phyloP scores from a whole-genome alignment of 768 basidiomycete genomes.

The Macrocybe gigantea region DNA sequence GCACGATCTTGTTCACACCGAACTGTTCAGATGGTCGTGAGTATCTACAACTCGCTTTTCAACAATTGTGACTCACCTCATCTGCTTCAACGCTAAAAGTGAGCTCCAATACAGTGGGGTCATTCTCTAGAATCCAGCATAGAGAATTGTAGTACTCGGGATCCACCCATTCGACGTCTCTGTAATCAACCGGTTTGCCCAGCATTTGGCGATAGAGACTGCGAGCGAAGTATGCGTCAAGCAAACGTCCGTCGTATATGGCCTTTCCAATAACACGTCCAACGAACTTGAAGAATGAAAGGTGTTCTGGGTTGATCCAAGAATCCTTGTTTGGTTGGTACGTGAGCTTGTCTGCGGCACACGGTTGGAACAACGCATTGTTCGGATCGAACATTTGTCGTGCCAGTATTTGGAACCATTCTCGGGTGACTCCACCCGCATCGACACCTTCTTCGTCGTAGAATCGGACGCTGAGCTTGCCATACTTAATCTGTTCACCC shows the following conservation, averaged over 20 bases:
- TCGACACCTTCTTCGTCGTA: slow-evolving; percentile 98
- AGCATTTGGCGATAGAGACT: slow-evolving; percentile 94
- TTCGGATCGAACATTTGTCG: slow-evolving; percentile 99
- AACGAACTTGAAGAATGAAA: slow-evolving; percentile 98
- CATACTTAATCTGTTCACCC: slow-evolving; percentile 96
- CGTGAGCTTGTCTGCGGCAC: slow-evolving; percentile 89
- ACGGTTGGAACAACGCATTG: slow-evolving; percentile 97
- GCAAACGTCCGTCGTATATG: slow-evolving; percentile 90
- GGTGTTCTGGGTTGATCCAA: slow-evolving; percentile 91
- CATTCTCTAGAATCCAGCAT: slow-evolving; percentile 98
- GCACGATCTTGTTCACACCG: slow-evolving; percentile 83
- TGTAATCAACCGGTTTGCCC: slow-evolving; percentile 91
- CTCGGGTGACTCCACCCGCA: slow-evolving; percentile 95
- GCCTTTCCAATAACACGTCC: slow-evolving; percentile 97
- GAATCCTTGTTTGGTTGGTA: slow-evolving; percentile 96
- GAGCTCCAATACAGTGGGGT: slow-evolving; percentile 78
- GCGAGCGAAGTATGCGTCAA: slow-evolving; percentile 97
- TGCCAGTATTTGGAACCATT: slow-evolving; percentile 98
- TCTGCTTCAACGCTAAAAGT: slow-evolving; percentile 96
- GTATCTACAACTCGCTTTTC: slow-evolving; percentile 2
- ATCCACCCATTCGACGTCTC: slow-evolving; percentile 96
- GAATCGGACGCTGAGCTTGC: slow-evolving; percentile 94
- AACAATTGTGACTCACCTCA: slow-evolving; percentile 49
- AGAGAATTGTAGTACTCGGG: slow-evolving; percentile 98
- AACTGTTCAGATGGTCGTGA: slow-evolving; percentile 45